These are phyloP conservation scores for Colletotrichum scovillei DNA, from an alignment of 2,329 filamentous ascomycete genomes.

Conservation along the genomic window DNA sequence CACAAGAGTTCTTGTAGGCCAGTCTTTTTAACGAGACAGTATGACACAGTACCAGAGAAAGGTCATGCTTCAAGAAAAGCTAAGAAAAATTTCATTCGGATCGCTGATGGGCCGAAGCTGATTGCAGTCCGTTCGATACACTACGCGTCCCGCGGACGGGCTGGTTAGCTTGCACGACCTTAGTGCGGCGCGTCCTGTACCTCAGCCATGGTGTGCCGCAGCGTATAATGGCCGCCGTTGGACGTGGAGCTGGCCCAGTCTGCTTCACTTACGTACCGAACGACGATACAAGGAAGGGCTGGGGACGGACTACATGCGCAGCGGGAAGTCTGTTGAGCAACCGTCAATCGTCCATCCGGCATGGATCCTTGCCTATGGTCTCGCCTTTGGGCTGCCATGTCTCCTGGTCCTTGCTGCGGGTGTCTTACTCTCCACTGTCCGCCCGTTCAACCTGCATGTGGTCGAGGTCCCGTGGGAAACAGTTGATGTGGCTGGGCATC, in stretches of 20 bases:
- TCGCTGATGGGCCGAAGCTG: background rate
- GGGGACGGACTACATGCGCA: slow-evolving; percentile 10
- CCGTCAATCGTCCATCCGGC: slow-evolving; percentile 33
- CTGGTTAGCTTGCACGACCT: background rate
- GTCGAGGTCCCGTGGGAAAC: slow-evolving; percentile 30
- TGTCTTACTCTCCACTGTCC: slow-evolving; percentile 23
- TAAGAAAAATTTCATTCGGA: background rate
- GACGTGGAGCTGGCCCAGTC: background rate
- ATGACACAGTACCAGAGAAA: background rate
- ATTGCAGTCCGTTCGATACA: background rate
- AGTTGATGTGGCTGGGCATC: slow-evolving; percentile 21
- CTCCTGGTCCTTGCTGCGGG: slow-evolving; percentile 13
- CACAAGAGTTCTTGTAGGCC: background rate
- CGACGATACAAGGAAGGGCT: background rate
- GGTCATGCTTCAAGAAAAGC: background rate
- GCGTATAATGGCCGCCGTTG: slow-evolving; percentile 16
- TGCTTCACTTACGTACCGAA: background rate
- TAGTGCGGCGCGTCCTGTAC: background rate
- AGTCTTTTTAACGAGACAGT: background rate
- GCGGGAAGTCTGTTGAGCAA: slow-evolving; percentile 34
- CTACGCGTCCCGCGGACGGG: background rate
- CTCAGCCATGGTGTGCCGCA: background rate
- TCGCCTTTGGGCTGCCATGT: background rate
- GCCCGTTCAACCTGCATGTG: slow-evolving; percentile 30
- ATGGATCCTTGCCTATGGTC: slow-evolving; percentile 13